Conservation (phyloP, 176 grass and related monocot genomes). For the Carex littledalei region DNA sequence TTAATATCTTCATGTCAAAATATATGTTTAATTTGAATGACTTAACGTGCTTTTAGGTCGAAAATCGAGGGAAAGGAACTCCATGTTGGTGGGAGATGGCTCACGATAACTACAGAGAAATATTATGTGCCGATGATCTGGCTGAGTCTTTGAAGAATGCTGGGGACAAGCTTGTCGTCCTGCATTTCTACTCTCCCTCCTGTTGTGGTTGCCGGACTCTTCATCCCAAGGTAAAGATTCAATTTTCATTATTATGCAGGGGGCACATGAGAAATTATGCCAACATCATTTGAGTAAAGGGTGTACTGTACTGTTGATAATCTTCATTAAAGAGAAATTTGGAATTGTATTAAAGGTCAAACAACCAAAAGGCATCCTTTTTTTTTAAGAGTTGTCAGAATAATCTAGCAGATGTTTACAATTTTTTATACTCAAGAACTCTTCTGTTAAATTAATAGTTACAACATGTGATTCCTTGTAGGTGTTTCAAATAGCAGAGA, state of each 20-base stretch:
- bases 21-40: not conserved
- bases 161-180: conserved; percentile 47
- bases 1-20: not conserved
- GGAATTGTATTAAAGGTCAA: not conserved
- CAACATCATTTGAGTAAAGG: not conserved
- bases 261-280: not conserved
- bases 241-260: conserved; percentile 6
- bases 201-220: conserved; percentile 59
- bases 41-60: not conserved
- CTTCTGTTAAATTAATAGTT: not conserved
- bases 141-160: conserved; percentile 30
- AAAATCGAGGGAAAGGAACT: not conserved
- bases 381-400: not conserved
- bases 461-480: conserved; percentile 23
- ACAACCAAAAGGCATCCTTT: not conserved
- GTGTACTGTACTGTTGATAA: not conserved
- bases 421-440: not conserved
- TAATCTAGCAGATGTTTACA: not conserved
- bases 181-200: conserved; percentile 45
- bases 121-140: conserved; percentile 45
- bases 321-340: not conserved
- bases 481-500: conserved; percentile 49
- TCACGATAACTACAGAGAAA: conserved; percentile 45
- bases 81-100: not conserved
- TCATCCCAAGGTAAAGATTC: conserved; percentile 58